Evolutionary conservation across 176 grass and related monocot genomes (phyloP), one percentile per base, ranked within the genome.

Genomic region (Avena eriantha): DNA sequence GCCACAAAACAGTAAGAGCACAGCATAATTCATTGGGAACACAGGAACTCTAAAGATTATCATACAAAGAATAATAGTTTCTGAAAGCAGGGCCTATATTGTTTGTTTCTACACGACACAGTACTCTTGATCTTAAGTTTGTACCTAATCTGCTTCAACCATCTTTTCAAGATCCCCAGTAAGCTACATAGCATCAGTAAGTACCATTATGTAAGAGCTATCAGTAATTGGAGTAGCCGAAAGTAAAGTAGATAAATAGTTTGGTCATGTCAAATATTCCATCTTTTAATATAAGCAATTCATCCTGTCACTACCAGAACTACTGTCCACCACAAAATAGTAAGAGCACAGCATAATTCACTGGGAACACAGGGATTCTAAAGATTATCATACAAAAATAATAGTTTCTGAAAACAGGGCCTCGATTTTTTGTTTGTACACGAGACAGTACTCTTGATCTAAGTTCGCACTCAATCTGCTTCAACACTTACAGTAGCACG

Each of bases 141-240:
- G 6, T 39, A 39, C 7, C 36, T 39, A 39, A 96, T 93, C 92
- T 96, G 29, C 29, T 29, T 29, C 93, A 60, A 94, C 96, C 93
- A 96, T 93, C 92, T 96, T 98, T 74, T 96, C 85, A 49, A 98
- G 68, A 86, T 98, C 96, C 60, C 96, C 96, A 56, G 90, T 90
- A 77, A 98, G 92, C 96, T 98, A 73, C 82, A 87, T 68, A 83
- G 24, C 66, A 85, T 73, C 43, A 87, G 69, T 24, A 79, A 70
- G 80, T 53, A 46, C n/a, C 35, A 81, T 75, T 81, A 80, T 49
- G 8, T 47, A 78, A 76, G 58, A 70, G 43, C 67, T 75, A 58
- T 69, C 78, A 84, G 11, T 29, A 63, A 74, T 41, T 69, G 47
- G 39, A 58, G 84, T 41, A 51, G 24, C 70, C 19, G 51, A 11